Evolutionary conservation across 176 grass and related monocot species (phyloP).

Genomic region (Saccharum officinarum): DNA sequence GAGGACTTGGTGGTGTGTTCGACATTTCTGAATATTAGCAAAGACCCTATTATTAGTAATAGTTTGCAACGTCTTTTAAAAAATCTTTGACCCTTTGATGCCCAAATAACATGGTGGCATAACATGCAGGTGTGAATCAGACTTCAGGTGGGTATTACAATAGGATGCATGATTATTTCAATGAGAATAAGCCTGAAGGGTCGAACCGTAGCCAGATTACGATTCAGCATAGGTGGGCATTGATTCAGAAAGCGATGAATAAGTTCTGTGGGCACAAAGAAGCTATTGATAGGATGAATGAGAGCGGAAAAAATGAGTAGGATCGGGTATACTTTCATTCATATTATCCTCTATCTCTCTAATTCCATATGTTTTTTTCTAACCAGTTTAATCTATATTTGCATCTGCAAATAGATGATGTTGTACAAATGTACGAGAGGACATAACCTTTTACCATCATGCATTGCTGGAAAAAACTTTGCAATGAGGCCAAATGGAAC

Average conservation of each 20-base stretch:
- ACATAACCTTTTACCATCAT: too few species aligned
- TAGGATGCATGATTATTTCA: constrained; percentile 1
- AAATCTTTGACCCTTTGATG: too few species aligned
- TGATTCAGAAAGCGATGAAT: not conserved
- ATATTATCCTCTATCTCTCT: not conserved
- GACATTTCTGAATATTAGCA: too few species aligned
- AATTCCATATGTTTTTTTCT: not conserved
- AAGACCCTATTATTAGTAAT: too few species aligned
- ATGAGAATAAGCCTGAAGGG: not conserved
- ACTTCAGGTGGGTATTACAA: constrained; percentile 3
- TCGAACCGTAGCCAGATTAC: not conserved
- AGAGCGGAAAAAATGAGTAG: not conserved
- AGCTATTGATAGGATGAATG: not conserved
- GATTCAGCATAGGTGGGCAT: not conserved
- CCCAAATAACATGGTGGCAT: too few species aligned
- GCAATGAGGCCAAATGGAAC: too few species aligned
- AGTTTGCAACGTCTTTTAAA: too few species aligned
- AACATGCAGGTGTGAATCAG: not conserved
- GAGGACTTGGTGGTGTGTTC: too few species aligned
- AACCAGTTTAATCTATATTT: too few species aligned
- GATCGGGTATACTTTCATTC: not conserved
- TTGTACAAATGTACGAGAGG: too few species aligned
- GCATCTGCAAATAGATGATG: too few species aligned
- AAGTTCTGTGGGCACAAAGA: not conserved
- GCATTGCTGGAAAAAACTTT: too few species aligned